Evolutionary conservation across 805 yeast species (phyloP).

Genomic region (Naumovozyma castellii): DNA sequence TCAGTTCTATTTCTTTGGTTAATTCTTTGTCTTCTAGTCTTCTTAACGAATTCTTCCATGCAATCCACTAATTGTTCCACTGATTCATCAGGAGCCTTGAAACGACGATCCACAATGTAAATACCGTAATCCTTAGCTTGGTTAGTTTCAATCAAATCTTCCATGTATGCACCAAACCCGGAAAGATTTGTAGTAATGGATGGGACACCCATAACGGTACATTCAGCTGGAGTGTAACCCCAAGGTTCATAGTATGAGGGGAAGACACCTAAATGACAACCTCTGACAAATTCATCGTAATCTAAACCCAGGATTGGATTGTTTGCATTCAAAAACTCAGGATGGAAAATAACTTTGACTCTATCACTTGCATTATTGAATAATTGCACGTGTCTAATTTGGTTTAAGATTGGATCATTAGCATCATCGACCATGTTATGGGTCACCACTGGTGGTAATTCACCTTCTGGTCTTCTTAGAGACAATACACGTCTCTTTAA

Average conservation of each 20-base stretch:
- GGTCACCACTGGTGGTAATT: constrained; percentile 91
- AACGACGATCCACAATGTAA: constrained; percentile 89
- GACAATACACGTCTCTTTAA: constrained; percentile 90
- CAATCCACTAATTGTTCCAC: constrained; percentile 81
- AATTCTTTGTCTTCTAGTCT: constrained; percentile 92
- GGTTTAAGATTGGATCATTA: constrained; percentile 82
- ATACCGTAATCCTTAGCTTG: constrained; percentile 88
- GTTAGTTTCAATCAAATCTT: constrained; percentile 79
- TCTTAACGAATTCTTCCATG: constrained; percentile 80
- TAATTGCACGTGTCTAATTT: constrained; percentile 81
- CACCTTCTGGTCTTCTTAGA: constrained; percentile 58
- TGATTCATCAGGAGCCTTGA: constrained; percentile 86
- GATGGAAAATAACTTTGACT: constrained; percentile 94
- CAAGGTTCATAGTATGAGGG: constrained; percentile 98
- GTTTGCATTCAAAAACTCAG: constrained; percentile 89
- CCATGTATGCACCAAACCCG: constrained; percentile 98
- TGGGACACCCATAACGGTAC: constrained; percentile 99
- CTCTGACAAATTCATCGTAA: constrained; percentile 95
- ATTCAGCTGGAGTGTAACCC: constrained; percentile 99
- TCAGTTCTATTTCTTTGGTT: constrained; percentile 97
- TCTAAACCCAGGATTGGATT: constrained; percentile 90
- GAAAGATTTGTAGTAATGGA: constrained; percentile 91
- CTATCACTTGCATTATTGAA: constrained; percentile 86
- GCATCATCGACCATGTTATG: constrained; percentile 94
- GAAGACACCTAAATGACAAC: constrained; percentile 96